phyloP scores from a whole-genome alignment of 768 basidiomycete species.

The Gymnopilus dilepis region DNA sequence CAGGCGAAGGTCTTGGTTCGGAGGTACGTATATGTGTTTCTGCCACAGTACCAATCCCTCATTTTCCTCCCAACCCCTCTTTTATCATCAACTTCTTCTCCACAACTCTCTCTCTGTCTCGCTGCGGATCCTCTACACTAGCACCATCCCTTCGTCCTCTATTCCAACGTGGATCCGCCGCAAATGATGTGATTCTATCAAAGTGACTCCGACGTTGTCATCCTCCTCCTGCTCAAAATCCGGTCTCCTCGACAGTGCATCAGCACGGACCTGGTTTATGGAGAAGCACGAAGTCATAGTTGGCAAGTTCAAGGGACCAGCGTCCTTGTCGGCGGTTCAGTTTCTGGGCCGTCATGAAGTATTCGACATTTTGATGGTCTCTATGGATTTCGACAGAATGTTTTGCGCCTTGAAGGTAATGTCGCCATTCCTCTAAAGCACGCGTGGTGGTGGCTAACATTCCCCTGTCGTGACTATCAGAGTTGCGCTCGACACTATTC shows the following conservation, averaged over 20 bases:
- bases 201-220: too few species aligned
- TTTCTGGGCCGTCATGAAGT: conserved; percentile 1
- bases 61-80: neutral
- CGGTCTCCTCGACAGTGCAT: too few species aligned
- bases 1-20: neutral
- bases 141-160: too few species aligned
- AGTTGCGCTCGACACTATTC: conserved; percentile 7
- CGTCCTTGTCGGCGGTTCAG: too few species aligned
- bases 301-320: too few species aligned
- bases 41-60: neutral
- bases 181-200: too few species aligned
- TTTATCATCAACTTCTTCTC: neutral
- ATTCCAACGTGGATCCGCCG: too few species aligned
- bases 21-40: neutral
- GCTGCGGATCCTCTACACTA: neutral
- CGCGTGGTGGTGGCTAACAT: conserved; percentile 47
- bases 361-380: conserved; percentile 4
- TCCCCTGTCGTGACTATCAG: conserved; percentile 47
- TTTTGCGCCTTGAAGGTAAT: conserved; percentile 27
- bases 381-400: conserved; percentile 26
- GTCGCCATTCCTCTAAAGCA: conserved; percentile 33
- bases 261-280: too few species aligned
- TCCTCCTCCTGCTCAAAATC: too few species aligned
- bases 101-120: neutral
- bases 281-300: too few species aligned